Base-by-base conservation (phyloP, 169 alveolate species). In the Blepharisma undulans region DNA sequence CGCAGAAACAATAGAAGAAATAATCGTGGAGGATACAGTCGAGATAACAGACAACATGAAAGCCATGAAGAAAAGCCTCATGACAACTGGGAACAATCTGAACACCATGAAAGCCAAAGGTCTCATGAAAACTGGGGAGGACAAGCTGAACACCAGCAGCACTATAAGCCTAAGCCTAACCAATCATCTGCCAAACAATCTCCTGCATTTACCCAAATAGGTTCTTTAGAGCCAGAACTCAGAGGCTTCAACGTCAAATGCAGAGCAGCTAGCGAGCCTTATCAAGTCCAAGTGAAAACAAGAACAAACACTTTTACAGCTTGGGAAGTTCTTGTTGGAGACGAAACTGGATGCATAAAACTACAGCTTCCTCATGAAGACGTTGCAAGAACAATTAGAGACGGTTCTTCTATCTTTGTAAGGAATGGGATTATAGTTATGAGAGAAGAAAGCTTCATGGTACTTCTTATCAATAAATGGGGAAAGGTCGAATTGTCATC, bases 281-380 rank as follows among this genome's bases (percentile, higher is more conserved):
- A 48, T 18, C 66, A 48, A 48, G 66, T 48, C 66, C 66, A 48
- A 48, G 66, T 48, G 10, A 48, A 48, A 48, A 48, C 66, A 0
- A 48, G 66, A 48, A 10, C 66, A 18, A 48, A 48, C 12, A 48
- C 66, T 48, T 48, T 48, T 48, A 48, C 66, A 5, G 66, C 66
- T 48, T 74, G 80, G 80, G 87, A 79, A 79, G 87, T 79, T 12
- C 10, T 79, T 7, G 61, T 79, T 3, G 87, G 87, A 7, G 87
- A 79, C 14, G 29, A 25, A 21, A 30, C 87, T 29, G 87, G 87
- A 16, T 29, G 87, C 60, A 32, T 79, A 22, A 79, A 29, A 3
- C 71, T 79, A 4, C 29, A n/a, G 34, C 29, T 79, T 2, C 87
- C 34, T 32, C 2, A 10, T 25, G 87, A 79, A 29, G 34, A 25